Conservation (phyloP, 1,284 basidiomycete genomes). For the Cutaneotrichosporon arboriforme region DNA sequence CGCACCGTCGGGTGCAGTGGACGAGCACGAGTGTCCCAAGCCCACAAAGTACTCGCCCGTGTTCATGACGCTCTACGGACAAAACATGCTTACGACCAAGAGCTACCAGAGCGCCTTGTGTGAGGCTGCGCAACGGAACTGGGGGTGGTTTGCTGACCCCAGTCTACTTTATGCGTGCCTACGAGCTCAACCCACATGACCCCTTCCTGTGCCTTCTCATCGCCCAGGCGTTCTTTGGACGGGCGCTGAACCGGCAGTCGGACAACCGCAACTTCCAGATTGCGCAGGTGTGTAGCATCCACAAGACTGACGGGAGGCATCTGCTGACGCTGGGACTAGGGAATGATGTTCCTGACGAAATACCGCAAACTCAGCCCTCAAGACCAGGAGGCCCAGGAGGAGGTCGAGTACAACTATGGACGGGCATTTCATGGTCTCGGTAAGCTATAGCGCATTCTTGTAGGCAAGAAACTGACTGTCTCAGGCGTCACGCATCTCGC, state of each 20-base stretch:
- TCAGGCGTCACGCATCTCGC: conserved; percentile 74
- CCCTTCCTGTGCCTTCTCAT: conserved; percentile 77
- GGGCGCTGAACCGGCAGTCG: conserved; percentile 86
- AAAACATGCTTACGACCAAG: conserved; percentile 73
- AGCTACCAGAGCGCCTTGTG: conserved; percentile 88
- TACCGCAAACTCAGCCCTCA: conserved; percentile 59
- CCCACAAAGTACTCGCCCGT: conserved; percentile 72
- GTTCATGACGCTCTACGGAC: conserved; percentile 74
- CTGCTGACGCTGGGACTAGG: conserved; percentile 51
- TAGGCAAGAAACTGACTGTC: too few species aligned
- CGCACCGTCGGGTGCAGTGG: not conserved
- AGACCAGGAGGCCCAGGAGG: conserved; percentile 53
- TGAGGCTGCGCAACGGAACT: conserved; percentile 49
- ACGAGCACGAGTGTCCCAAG: conserved; percentile 22
- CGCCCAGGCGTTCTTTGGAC: conserved; percentile 75
- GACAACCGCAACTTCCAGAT: conserved; percentile 85
- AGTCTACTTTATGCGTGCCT: conserved; percentile 86
- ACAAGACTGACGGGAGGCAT: not conserved
- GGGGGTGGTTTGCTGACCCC: not conserved
- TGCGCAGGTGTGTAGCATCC: conserved; percentile 58
- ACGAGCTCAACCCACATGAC: conserved; percentile 75
- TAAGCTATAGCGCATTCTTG: too few species aligned
- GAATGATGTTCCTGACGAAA: conserved; percentile 69
- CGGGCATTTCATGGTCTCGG: conserved; percentile 86
- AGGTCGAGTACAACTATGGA: conserved; percentile 89